phyloP scores from a whole-genome alignment of 768 basidiomycete species.

The Lyophyllum shimeji region DNA sequence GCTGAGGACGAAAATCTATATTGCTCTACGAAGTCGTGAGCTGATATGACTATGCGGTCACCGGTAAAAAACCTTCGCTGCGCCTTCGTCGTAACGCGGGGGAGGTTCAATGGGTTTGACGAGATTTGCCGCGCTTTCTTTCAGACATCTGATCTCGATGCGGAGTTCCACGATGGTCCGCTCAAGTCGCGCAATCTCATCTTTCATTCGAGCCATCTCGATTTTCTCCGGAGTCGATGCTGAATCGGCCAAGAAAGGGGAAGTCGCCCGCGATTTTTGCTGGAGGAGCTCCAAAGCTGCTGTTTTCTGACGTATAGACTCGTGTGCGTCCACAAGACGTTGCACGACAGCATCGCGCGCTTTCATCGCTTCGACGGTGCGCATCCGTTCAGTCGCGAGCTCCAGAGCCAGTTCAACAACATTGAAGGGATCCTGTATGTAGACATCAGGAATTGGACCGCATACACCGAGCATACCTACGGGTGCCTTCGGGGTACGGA shows the following conservation, averaged over 20 bases:
- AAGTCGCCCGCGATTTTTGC: conserved; percentile 16
- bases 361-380: conserved; percentile 54
- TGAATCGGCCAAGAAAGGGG: conserved; percentile 8
- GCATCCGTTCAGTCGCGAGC: conserved; percentile 50
- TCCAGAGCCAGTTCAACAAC: conserved; percentile 55
- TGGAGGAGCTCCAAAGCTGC: conserved; percentile 47
- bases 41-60: not conserved
- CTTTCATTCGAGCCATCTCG: conserved; percentile 30
- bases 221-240: conserved; percentile 10
- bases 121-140: conserved; percentile 23
- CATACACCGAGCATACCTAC: conserved; percentile 17
- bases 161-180: conserved; percentile 36
- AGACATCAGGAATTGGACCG: conserved; percentile 4
- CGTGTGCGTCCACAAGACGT: conserved; percentile 58
- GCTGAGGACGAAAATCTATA: not conserved
- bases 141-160: conserved; percentile 31
- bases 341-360: conserved; percentile 65
- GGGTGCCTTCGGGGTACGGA: conserved; percentile 15
- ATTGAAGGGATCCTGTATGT: conserved; percentile 41
- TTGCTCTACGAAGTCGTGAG: conserved; percentile 6
- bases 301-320: conserved; percentile 61
- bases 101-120: conserved; percentile 31
- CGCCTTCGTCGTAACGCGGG: conserved; percentile 37
- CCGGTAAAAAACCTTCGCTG: conserved; percentile 25
- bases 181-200: conserved; percentile 39